Conservation (phyloP, 1,284 basidiomycete genomes). For the Apiotrichum porosum region DNA sequence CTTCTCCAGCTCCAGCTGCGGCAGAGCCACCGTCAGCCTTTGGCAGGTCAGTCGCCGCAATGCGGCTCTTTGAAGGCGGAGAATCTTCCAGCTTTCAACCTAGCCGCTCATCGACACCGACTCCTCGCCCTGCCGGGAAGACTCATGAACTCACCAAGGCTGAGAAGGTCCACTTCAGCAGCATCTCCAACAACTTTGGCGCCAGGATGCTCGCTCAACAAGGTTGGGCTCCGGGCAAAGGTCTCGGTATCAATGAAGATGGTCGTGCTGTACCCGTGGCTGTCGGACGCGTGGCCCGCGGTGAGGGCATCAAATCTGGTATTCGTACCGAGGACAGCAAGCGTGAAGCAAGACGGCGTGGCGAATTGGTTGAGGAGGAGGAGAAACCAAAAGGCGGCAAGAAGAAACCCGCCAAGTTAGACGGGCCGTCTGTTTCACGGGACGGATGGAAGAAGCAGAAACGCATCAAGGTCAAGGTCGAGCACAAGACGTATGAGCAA, state of each 20-base stretch:
- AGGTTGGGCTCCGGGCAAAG: constrained; percentile 81
- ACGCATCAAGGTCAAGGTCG: constrained; percentile 74
- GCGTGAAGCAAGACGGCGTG: constrained; percentile 60
- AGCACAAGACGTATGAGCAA: constrained; percentile 94
- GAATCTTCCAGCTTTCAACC: constrained; percentile 6
- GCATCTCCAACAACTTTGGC: constrained; percentile 70
- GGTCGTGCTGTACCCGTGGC: constrained; percentile 87
- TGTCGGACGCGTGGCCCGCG: constrained; percentile 62
- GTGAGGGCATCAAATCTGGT: constrained; percentile 77
- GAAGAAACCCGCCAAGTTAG: not conserved
- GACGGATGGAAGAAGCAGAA: constrained; percentile 58
- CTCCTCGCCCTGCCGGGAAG: constrained; percentile 29
- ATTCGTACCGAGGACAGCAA: constrained; percentile 85
- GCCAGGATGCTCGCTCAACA: constrained; percentile 86
- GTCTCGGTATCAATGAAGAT: constrained; percentile 70
- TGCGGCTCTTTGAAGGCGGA: constrained; percentile 15
- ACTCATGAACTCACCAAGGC: constrained; percentile 55
- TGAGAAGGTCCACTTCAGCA: constrained; percentile 73
- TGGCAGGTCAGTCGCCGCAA: constrained; percentile 23
- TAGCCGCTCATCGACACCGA: constrained; percentile 13
- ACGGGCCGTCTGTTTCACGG: not conserved
- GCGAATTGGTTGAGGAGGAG: constrained; percentile 56
- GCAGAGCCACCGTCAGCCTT: constrained; percentile 17
- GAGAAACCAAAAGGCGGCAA: constrained; percentile 49
- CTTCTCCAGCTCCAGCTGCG: too few relatives aligned